Percentiles rank a stretch among this genome's conserved stretches.
Conservation (phyloP, 2,329 filamentous ascomycete species). For the Helminthosporium solani region DNA sequence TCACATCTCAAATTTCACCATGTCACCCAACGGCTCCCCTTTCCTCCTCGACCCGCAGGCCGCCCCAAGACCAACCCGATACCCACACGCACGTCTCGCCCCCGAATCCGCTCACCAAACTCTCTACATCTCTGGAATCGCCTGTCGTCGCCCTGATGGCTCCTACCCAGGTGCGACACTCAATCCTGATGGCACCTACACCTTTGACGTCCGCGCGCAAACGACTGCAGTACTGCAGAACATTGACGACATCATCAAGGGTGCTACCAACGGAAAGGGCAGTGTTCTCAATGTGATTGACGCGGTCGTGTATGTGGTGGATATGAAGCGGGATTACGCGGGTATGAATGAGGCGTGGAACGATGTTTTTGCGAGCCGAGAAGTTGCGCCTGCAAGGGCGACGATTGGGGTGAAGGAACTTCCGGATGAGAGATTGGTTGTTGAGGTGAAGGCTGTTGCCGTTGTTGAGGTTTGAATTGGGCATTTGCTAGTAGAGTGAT, state of each 20-base stretch:
- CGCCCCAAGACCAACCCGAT: neutral
- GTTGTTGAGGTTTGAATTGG: constrained; percentile 1
- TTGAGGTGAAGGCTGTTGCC: constrained; percentile 6
- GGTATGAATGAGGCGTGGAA: constrained; percentile 6
- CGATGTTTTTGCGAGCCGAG: constrained; percentile 1
- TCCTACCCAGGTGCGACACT: neutral
- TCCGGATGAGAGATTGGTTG: constrained; percentile 1
- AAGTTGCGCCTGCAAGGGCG: constrained; percentile 2
- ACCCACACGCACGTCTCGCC: neutral
- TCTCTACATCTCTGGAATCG: constrained; percentile 4
- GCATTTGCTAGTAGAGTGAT: too few species aligned
- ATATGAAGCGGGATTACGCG: constrained; percentile 2
- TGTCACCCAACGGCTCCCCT: neutral
- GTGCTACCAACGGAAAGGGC: constrained; percentile 2
- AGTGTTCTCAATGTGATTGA: constrained; percentile 3
- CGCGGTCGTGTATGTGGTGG: constrained; percentile 2
- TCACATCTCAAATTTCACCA: too few species aligned
- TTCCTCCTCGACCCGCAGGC: neutral
- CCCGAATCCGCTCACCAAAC: neutral
- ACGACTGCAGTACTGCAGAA: constrained; percentile 2
- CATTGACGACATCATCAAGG: constrained; percentile 5
- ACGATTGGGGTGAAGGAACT: constrained; percentile 3
- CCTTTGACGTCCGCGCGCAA: neutral
- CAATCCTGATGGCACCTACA: constrained; percentile 1
- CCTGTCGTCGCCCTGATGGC: constrained; percentile 1